These are phyloP conservation scores for Nyctanthes arbortristis DNA, from an alignment of 257 asterid species.

Conservation along the genomic window DNA sequence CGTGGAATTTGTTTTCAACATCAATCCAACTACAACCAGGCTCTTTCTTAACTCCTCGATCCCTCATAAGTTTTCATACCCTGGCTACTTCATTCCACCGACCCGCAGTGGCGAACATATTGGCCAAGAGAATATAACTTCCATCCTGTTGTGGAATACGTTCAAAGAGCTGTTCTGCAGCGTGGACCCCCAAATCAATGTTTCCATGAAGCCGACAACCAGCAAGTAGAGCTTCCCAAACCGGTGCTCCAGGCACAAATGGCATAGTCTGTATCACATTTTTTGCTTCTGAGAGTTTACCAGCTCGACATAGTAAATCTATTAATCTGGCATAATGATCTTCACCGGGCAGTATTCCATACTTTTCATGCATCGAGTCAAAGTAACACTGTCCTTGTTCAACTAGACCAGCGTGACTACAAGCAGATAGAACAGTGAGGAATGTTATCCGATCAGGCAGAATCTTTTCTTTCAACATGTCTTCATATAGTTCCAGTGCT, in stretches of 20 bases:
- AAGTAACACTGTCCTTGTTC: slow-evolving; percentile 55
- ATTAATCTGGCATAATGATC: slow-evolving; percentile 71
- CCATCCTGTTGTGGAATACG: slow-evolving; percentile 71
- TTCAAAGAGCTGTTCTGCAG: slow-evolving; percentile 61
- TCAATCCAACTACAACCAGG: slow-evolving; percentile 82
- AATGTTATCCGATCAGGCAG: slow-evolving; percentile 65
- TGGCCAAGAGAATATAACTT: slow-evolving; percentile 66
- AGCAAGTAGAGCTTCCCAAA: slow-evolving; percentile 73
- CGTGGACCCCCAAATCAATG: slow-evolving; percentile 61
- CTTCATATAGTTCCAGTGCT: slow-evolving; percentile 52
- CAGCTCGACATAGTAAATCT: slow-evolving; percentile 64
- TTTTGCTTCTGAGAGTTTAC: slow-evolving; percentile 56
- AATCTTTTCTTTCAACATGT: slow-evolving; percentile 61
- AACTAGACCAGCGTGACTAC: slow-evolving; percentile 71
- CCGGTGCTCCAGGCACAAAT: slow-evolving; percentile 56
- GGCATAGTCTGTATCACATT: slow-evolving; percentile 54
- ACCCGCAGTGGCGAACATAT: slow-evolving; percentile 58
- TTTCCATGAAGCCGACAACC: slow-evolving; percentile 67
- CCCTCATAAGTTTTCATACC: slow-evolving; percentile 68
- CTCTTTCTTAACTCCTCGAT: slow-evolving; percentile 74
- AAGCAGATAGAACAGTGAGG: slow-evolving; percentile 68
- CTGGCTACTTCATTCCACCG: slow-evolving; percentile 54
- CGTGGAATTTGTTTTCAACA: slow-evolving; percentile 63
- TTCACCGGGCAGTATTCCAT: slow-evolving; percentile 60
- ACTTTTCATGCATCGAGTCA: slow-evolving; percentile 40